phyloP scores from a whole-genome alignment of 2,329 filamentous ascomycete genomes.

The Hymenoscyphus fraxineus region DNA sequence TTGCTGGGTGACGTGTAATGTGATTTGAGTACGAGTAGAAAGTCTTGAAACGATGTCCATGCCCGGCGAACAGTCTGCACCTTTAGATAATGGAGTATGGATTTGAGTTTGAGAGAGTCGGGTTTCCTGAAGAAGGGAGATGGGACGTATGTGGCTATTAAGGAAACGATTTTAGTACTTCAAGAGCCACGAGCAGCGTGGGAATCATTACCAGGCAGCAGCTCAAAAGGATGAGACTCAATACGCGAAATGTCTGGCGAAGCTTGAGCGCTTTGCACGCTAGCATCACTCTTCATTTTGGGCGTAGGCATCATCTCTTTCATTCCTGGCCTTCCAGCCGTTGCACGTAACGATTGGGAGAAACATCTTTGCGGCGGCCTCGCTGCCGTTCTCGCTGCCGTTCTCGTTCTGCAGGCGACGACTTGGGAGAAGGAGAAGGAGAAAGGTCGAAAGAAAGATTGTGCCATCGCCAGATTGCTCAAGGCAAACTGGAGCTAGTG shows the following conservation, averaged over 20 bases:
- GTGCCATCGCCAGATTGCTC: conserved; percentile 25
- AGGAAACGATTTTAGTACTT: not conserved
- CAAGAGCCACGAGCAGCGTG: not conserved
- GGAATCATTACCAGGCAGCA: conserved; percentile 25
- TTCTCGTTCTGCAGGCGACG: not conserved
- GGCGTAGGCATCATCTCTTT: not conserved
- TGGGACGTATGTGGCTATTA: conserved; percentile 24
- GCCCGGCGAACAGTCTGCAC: conserved; percentile 30
- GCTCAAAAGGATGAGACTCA: conserved; percentile 15
- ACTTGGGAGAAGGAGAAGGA: conserved; percentile 14
- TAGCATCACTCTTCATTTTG: conserved; percentile 11
- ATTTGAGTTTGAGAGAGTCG: conserved; percentile 16
- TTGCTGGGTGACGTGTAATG: conserved; percentile 7
- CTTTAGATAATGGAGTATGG: not conserved
- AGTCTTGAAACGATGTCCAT: conserved; percentile 23
- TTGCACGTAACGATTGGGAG: conserved; percentile 10
- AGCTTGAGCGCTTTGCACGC: not conserved
- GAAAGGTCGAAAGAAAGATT: conserved; percentile 26
- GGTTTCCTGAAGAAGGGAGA: conserved; percentile 14
- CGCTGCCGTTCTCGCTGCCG: not conserved
- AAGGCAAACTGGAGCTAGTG: not conserved
- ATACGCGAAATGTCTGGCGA: too few species aligned
- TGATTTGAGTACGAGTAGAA: conserved; percentile 16
- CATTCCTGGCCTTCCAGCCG: conserved; percentile 2
- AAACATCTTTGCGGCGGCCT: not conserved